A percentile compares a stretch with the other conserved stretches of the same genome.
Conservation (phyloP, 202 grass and related monocot genomes). For the Carex sylvatica region DNA sequence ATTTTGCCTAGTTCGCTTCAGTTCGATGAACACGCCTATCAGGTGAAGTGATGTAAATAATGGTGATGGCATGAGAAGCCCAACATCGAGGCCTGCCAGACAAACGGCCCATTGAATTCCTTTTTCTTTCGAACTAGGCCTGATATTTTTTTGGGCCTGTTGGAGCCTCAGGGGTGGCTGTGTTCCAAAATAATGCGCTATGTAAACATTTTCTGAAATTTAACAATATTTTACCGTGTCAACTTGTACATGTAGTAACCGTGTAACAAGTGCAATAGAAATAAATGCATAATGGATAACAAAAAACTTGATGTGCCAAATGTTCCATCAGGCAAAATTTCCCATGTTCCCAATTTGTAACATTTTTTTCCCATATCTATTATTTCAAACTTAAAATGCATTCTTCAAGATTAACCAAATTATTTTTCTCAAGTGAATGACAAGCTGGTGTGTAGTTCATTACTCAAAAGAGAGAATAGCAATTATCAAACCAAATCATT, state of each 20-base stretch:
- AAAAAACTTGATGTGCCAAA: not conserved
- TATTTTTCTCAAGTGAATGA: not conserved
- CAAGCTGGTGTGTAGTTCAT: not conserved
- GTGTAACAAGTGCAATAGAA: not conserved
- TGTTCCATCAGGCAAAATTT: not conserved
- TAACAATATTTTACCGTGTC: not conserved
- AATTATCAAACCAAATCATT: not conserved
- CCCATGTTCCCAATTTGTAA: not conserved
- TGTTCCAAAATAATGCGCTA: not conserved
- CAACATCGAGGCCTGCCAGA: not conserved
- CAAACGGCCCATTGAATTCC: not conserved
- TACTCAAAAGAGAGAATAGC: not conserved
- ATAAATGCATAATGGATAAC: not conserved
- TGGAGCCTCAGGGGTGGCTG: too few species aligned
- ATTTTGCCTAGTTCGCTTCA: too few species aligned
- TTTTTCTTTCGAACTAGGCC: not conserved
- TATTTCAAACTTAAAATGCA: not conserved
- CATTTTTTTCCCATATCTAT: not conserved
- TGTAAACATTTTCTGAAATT: not conserved
- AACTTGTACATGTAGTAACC: not conserved
- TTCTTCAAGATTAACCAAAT: not conserved
- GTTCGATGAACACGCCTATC: too few species aligned
- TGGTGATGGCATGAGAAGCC: too few species aligned
- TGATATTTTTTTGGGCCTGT: not conserved
- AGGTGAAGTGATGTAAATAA: too few species aligned